Conservation (phyloP, 192 early-diverging fungal species). For the Podila clonocystis region DNA sequence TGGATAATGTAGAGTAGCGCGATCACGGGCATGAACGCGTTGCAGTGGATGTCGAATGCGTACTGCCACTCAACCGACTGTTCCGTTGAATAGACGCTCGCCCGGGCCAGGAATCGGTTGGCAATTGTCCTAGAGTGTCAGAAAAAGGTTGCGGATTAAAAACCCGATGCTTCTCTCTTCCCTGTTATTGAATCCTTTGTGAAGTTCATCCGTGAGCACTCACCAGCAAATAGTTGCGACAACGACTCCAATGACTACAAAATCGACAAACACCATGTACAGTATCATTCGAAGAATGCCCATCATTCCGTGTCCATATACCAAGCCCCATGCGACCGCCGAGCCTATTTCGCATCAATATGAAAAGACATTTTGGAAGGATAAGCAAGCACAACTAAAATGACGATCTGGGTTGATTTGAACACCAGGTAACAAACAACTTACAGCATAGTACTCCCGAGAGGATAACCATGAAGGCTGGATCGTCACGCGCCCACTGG, state of each 20-base stretch:
- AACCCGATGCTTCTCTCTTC: background rate
- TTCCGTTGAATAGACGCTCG: slow-evolving; percentile 77
- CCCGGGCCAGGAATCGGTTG: slow-evolving; percentile 85
- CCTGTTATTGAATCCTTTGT: too few species aligned
- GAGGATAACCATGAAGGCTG: slow-evolving; percentile 89
- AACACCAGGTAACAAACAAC: slow-evolving; percentile 11
- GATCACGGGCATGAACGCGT: slow-evolving; percentile 92
- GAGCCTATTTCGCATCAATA: slow-evolving; percentile 61
- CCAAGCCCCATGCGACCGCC: slow-evolving; percentile 85
- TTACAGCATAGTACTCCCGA: slow-evolving; percentile 71
- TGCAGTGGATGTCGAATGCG: slow-evolving; percentile 97
- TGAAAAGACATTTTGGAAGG: background rate
- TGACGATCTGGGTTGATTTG: background rate
- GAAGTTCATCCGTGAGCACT: background rate
- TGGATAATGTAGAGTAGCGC: slow-evolving; percentile 90
- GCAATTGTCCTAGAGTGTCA: slow-evolving; percentile 53
- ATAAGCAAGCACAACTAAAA: background rate
- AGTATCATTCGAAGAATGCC: slow-evolving; percentile 79
- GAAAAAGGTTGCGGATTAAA: background rate
- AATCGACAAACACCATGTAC: slow-evolving; percentile 88
- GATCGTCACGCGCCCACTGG: slow-evolving; percentile 98
- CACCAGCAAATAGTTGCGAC: slow-evolving; percentile 83
- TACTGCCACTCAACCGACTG: slow-evolving; percentile 97
- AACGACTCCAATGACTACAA: slow-evolving; percentile 73
- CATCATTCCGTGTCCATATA: slow-evolving; percentile 70